Conservation (phyloP, 176 grass and related monocot genomes). For the Hsuehochloa calcarea region DNA sequence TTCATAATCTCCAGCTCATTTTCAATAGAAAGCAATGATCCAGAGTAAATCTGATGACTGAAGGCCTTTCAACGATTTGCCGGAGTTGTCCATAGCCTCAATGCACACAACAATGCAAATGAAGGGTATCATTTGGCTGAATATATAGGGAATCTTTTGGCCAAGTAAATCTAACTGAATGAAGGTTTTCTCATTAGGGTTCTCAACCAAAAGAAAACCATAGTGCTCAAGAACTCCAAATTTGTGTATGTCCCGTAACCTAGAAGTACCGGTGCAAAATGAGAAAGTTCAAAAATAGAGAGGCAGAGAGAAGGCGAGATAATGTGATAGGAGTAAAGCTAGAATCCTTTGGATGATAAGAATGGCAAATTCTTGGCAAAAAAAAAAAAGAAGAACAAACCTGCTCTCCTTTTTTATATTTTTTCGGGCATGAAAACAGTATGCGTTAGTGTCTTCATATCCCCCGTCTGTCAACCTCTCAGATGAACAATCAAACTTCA, state of each 20-base stretch:
- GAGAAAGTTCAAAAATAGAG: background rate
- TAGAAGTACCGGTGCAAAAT: conserved; percentile 68
- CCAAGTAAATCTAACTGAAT: conserved; percentile 73
- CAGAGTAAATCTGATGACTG: conserved; percentile 55
- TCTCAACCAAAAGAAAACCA: conserved; percentile 75
- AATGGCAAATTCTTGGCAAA: background rate
- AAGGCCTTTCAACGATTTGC: conserved; percentile 41
- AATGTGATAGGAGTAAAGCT: background rate
- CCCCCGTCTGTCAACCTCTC: conserved; percentile 82
- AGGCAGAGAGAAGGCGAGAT: background rate
- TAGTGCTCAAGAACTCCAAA: conserved; percentile 88
- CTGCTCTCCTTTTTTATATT: conserved; percentile 77
- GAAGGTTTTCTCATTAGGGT: conserved; percentile 85
- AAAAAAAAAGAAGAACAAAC: conserved; percentile 31
- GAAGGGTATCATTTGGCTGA: conserved; percentile 70
- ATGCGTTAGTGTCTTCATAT: conserved; percentile 63
- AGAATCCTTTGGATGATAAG: background rate
- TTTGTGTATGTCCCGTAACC: conserved; percentile 82
- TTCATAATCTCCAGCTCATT: conserved; percentile 73
- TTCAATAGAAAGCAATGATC: conserved; percentile 67
- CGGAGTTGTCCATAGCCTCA: conserved; percentile 66
- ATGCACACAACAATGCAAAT: conserved; percentile 65
- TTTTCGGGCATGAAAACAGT: conserved; percentile 85
- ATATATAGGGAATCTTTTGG: conserved; percentile 70
- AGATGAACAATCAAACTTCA: conserved; percentile 26